Base-by-base conservation (phyloP, 2,329 filamentous ascomycete species). In the Zalaria obscura region DNA sequence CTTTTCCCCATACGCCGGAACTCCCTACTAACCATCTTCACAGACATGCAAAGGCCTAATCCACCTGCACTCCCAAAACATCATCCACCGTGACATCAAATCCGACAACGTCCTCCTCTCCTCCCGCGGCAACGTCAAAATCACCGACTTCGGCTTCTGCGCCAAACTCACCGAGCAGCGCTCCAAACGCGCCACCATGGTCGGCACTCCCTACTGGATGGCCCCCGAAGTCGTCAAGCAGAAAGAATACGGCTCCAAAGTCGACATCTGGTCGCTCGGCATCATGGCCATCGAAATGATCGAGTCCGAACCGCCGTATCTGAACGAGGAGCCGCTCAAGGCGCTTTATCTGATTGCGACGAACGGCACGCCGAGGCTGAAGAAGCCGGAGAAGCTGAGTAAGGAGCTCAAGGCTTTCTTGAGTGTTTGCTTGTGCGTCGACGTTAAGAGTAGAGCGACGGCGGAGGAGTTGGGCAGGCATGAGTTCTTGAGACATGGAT, bases 201-300 rank as follows among this genome's bases (percentile, higher is more conserved):
- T 98, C 42, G 91, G 91, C 49, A 98, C 91, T 29, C 91, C 91
- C 10, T 98, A 96, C 72, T 98, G 91, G 91, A 98, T 98, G 91
- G 91, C 91, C 5, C 91, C 91, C 32, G 91, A 98, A 64, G 91
- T 98, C 36, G 91, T 98, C 59, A 96, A 96, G 69, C 91, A 96
- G 62, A 96, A 96, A 69, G 89, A 95, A 63, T 98, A 98, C 56
- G 91, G 89, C 33, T 83, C 84, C 57, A 96, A 96, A 71, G 91
- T 96, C 48, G 91, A 98, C 58, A 94, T 96, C 58, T 98, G 91
- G 91, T 95, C 88, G 27, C 70, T 98, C 47, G 91, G 91, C 56
- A 98, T 98, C 66, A 98, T 96, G 91, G 89, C 91, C 25, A 96
- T 98, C 56, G 91, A 98, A 65, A 95, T 98, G 91, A 96, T 96